These are phyloP conservation scores for Pleurozium schreberi DNA, from an alignment of 225 moss, liverwort and hornwort genomes.

Conservation along the genomic window DNA sequence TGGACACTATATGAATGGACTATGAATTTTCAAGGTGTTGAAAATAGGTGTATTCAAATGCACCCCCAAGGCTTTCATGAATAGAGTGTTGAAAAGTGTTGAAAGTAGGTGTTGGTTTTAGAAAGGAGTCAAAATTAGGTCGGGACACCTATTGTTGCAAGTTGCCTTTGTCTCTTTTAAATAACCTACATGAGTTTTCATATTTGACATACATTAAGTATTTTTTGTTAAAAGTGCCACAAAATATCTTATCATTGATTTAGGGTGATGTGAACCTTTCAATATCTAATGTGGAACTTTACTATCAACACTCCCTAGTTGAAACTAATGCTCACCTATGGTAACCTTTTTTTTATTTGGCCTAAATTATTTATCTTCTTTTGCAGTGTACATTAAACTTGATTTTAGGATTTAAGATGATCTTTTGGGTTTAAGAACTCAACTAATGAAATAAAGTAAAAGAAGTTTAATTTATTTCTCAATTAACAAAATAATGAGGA, in stretches of 20 bases:
- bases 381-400: too few species aligned
- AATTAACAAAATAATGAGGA: background rate
- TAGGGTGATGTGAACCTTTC: background rate
- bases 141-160: background rate
- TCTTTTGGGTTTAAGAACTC: background rate
- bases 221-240: background rate
- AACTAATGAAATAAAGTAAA: background rate
- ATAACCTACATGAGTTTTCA: background rate
- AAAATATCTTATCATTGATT: background rate
- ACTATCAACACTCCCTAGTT: background rate
- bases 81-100: too few species aligned
- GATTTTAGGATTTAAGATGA: background rate
- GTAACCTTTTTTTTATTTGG: fast-evolving
- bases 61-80: too few species aligned
- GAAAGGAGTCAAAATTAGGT: too few species aligned
- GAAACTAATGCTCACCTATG: fast-evolving
- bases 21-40: background rate
- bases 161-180: background rate
- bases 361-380: background rate
- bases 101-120: too few species aligned
- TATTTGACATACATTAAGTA: background rate
- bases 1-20: fast-evolving
- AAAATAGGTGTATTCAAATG: background rate
- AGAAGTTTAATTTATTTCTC: background rate
- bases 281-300: background rate